Percentiles rank a stretch among this genome's conserved stretches.
phyloP scores from a whole-genome alignment of 1,284 basidiomycete genomes.

The Ganoderma boninense region DNA sequence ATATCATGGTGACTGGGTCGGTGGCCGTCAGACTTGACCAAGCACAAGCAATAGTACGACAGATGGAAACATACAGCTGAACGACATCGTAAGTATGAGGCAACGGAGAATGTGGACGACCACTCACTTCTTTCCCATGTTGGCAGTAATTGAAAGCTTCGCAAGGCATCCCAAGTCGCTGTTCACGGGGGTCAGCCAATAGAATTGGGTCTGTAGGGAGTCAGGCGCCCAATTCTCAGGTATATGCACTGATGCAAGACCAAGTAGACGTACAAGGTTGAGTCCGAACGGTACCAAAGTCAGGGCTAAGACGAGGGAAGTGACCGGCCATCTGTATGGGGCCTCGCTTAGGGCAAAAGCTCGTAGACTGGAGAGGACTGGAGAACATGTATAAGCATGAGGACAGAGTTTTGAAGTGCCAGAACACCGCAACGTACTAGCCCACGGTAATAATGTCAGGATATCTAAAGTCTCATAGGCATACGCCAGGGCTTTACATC shows the following conservation, averaged over 20 bases:
- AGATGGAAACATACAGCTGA: neutral
- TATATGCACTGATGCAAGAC: neutral
- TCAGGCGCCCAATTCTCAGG: neutral
- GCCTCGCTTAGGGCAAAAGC: neutral
- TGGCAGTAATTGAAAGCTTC: neutral
- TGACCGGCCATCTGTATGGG: neutral
- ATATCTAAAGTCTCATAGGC: neutral
- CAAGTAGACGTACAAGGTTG: neutral
- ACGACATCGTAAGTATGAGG: neutral
- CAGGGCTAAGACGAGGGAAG: neutral
- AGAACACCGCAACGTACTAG: neutral
- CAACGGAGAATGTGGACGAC: neutral
- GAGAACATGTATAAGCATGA: neutral
- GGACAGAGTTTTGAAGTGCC: neutral
- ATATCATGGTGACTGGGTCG: neutral
- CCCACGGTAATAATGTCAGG: neutral
- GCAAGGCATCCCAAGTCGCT: neutral
- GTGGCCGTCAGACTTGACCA: neutral
- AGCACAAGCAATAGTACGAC: neutral
- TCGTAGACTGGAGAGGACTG: slow-evolving; percentile 1
- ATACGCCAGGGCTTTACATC: neutral
- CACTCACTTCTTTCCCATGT: neutral
- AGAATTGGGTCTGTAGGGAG: neutral
- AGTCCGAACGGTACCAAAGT: neutral
- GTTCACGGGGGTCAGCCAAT: neutral